These are phyloP conservation scores for Cytospora piceae DNA, from an alignment of 2,329 filamentous ascomycete species.

Conservation along the genomic window DNA sequence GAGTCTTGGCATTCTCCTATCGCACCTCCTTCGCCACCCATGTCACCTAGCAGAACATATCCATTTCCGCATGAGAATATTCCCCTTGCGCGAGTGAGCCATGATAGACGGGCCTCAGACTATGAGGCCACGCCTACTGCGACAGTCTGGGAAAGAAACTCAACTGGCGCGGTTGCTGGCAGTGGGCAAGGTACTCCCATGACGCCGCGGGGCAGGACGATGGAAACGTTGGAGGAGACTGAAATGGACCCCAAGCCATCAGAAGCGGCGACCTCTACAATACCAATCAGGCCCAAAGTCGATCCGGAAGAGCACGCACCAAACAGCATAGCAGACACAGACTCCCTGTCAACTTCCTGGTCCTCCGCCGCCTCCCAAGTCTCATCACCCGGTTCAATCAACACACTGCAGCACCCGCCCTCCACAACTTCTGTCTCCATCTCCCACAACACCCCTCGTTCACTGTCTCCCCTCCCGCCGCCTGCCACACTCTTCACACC, in stretches of 20 bases:
- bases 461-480: conserved; percentile 69
- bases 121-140: conserved; percentile 41
- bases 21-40: conserved; percentile 49
- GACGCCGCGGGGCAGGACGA: conserved; percentile 18
- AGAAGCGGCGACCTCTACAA: background rate
- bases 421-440: conserved; percentile 56
- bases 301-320: background rate
- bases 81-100: conserved; percentile 38
- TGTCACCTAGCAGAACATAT: conserved; percentile 43
- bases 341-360: conserved; percentile 35
- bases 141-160: conserved; percentile 37
- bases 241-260: background rate
- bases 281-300: background rate
- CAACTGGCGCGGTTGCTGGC: conserved; percentile 34
- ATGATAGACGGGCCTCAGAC: conserved; percentile 41
- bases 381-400: conserved; percentile 15
- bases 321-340: conserved; percentile 26
- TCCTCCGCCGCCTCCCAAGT: conserved; percentile 28
- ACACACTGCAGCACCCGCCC: conserved; percentile 52
- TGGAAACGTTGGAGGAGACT: background rate
- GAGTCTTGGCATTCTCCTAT: conserved; percentile 56
- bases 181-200: conserved; percentile 22
- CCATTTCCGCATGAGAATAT: conserved; percentile 48
- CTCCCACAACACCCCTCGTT: conserved; percentile 49
- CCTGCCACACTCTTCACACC: conserved; percentile 68